Conservation (phyloP, 306 rosid genomes). For the barrel medic (Medicago truncatula) region MtrunA17r5.0-ANR NC_053042.1:32360001-32360500, state of each 20-base stretch:
- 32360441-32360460: constrained; percentile 44
- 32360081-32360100: too few species aligned
- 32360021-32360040: background rate
- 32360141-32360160: background rate
- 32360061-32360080: too few species aligned
- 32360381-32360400: too few species aligned
- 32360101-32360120: background rate
- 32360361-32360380: background rate
- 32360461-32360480: constrained; percentile 40
- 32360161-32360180: background rate
- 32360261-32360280: background rate
- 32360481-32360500: constrained; percentile 41
- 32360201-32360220: constrained; percentile 23
- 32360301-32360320: constrained; percentile 20
- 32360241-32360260: constrained; percentile 7
- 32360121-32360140: background rate
- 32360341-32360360: background rate
- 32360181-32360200: background rate
- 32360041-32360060: background rate
- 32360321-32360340: background rate
- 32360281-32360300: constrained; percentile 26
- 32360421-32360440: constrained; percentile 46
- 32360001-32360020: constrained; percentile 3
- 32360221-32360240: constrained; percentile 7
- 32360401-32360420: background rate